Evolutionary conservation across 129 eudicot species (phyloP), one percentile per base, ranked within the genome.

Genomic region (Erigeron canadensis): DNA sequence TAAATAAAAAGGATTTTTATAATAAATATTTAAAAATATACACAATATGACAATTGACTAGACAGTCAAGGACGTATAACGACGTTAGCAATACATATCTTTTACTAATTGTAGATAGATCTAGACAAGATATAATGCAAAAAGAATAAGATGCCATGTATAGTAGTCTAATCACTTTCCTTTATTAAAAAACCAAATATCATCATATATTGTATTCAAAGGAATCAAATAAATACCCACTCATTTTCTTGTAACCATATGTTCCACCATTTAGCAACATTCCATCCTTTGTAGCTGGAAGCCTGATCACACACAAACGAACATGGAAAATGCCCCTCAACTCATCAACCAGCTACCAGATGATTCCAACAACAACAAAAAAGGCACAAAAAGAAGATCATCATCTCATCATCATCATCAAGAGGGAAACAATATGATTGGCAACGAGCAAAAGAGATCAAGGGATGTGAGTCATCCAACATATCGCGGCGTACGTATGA

Each of bases 401-500:
- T n/a, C n/a, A n/a, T n/a, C n/a, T n/a, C n/a, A n/a, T n/a, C n/a
- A n/a, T n/a, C n/a, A n/a, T n/a, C n/a, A n/a, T 74, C 70, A 63
- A 50, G 57, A 73, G 8, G 63, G 22, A 69, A 72, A 73, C 51
- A 68, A 59, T 21, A 57, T 56, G 6, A 56, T 38, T 38, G 82
- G 61, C 22, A 77, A 77, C n/a, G 84, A 77, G 54, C 70, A 19
- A 51, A 65, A 21, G 28, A 76, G 69, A 64, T n/a, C n/a, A n/a
- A 56, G 47, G 2, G 71, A 44, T 4, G 69, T 56, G 22, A 51
- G 23, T 15, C 88, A 81, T 45, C 86, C 86, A 5, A 75, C 81
- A 0, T 89, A 82, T 59, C 85, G 86, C 2, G 96, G 96, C 4
- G 92, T 89, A 48, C 70, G 96, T 21, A 84, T 72, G 78, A 80